phyloP scores from a whole-genome alignment of 306 rosid species.

The Gastrolobium villosum region DNA sequence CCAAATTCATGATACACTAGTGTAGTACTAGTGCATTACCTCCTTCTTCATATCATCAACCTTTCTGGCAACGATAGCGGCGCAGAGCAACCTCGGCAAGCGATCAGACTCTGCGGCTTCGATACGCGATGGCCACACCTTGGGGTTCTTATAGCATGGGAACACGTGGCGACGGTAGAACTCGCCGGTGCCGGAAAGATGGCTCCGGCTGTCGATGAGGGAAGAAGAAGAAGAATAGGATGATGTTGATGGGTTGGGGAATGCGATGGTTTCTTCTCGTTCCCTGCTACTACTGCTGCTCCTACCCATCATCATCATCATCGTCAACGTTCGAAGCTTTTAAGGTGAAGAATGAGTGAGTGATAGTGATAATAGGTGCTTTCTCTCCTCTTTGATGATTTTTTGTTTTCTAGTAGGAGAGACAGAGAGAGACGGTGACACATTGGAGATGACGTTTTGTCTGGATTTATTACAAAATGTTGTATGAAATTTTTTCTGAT shows the following conservation, averaged over 20 bases:
- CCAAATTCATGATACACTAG: background rate
- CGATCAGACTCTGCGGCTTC: constrained; percentile 96
- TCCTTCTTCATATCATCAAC: constrained; percentile 68
- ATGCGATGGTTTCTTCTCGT: constrained; percentile 60
- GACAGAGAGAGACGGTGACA: too few relatives aligned
- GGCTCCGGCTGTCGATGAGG: constrained; percentile 68
- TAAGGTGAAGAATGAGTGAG: background rate
- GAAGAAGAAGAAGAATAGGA: constrained; percentile 63
- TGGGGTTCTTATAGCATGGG: constrained; percentile 81
- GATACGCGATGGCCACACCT: constrained; percentile 84
- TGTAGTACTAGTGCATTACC: constrained; percentile 43
- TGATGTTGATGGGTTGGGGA: constrained; percentile 40
- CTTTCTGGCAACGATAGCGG: constrained; percentile 75
- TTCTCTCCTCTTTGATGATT: too few relatives aligned
- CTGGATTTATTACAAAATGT: too few relatives aligned
- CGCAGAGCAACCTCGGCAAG: constrained; percentile 78
- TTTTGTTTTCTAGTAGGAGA: too few relatives aligned
- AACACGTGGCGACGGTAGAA: constrained; percentile 75
- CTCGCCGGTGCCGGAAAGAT: constrained; percentile 30
- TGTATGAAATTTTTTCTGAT: too few relatives aligned
- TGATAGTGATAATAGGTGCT: background rate
- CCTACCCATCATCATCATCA: constrained; percentile 51
- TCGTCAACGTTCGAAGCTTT: background rate
- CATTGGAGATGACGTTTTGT: too few relatives aligned
- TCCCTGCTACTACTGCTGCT: constrained; percentile 45